Evolutionary conservation across 1,284 basidiomycete species (phyloP), one percentile per base, ranked within the genome.

Genomic region (Agaricales sp.): DNA sequence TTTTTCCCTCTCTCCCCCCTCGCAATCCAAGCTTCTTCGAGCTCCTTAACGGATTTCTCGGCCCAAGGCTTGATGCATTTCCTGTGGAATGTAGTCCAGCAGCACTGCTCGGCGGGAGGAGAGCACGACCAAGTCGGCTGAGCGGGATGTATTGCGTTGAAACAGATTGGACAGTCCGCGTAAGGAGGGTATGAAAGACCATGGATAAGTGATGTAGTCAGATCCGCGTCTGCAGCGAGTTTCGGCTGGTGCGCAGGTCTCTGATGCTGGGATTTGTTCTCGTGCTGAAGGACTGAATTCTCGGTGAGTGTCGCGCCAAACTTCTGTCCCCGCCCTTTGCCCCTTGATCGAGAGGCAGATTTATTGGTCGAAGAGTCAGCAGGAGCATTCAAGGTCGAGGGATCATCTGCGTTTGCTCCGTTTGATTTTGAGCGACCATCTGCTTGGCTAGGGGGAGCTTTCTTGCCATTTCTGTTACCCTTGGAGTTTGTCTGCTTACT

Each of bases 51-150:
- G 57, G 78, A 89, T 71, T 82, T 89, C 24, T 71, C 67, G 0
- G 86, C 87, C 89, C 89, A 92, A 0, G 79, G 70, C 11, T 74
- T 70, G 55, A 92, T 82, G 56, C 89, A 92, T 58, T 82, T 86
- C 30, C 91, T 68, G 63, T 92, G 89, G 56, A 90, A 89, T 0
- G 83, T 78, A n/a, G 77, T 85, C 80, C 85, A 91, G 58, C 90
- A 92, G 57, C 80, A 87, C 51, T 82, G 78, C 18, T 69, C 64
- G 38, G 64, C 41, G 38, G 51, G 23, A 1, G 83, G 82, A 3
- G 82, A 80, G 60, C 90, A 91, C 0, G 85, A 87, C 79, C 88
- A 89, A 0, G 80, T 85, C 1, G 80, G 73, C 47, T 91, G 77
- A 0, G 74, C 74, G 1, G 87, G 83, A 41, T 80, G 76, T 20